Base-by-base conservation (phyloP, 768 basidiomycete species). In the Sistotremastrum suecicum region DNA sequence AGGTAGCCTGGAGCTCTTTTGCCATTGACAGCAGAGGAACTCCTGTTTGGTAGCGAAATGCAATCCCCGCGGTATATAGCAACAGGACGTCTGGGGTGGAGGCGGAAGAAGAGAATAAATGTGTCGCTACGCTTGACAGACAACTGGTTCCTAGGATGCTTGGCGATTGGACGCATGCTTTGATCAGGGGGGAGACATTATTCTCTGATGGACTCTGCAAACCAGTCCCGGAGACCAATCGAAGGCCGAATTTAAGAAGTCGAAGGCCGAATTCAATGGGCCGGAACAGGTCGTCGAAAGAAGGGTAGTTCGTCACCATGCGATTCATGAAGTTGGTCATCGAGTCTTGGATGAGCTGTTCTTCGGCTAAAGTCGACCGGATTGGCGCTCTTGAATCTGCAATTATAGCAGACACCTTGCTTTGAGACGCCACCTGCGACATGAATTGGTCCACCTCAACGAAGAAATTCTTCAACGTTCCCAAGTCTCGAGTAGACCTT, bases 241-340 rank as follows among this genome's bases (percentile, higher is more conserved):
- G 74, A 35, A 95, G 60, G 11, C 92, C 94, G 31, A 92, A 64
- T 43, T 76, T 76, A 49, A 85, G 61, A 41, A 78, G 70, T 3
- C 72, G 68, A 10, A 88, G 64, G 1, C 82, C 79, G 34, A 81
- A 63, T 47, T 74, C 74, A 12, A 97, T 63, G 1, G 85, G 78
- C 34, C 64, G 58, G 38, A 67, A 71, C 46, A 98, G 68, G 60
- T 98, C 94, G 30, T 61, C 58, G 51, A 80, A 82, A 34, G 83
- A 78, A 0, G 67, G 57, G 59, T 94, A 95, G 28, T 71, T 72
- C 2, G 66, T 62, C 41, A 73, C 68, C 46, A 95, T 62, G 7
- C 94, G 76, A 42, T 78, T 83, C 35, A 70, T 63, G 56, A 98
- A 92, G 5, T 83, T 80, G 1, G 72, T 64, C 40, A 92, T 73